Conservation (phyloP, 371 early-diverging fungal genomes). For the Mortierella sp. region DNA sequence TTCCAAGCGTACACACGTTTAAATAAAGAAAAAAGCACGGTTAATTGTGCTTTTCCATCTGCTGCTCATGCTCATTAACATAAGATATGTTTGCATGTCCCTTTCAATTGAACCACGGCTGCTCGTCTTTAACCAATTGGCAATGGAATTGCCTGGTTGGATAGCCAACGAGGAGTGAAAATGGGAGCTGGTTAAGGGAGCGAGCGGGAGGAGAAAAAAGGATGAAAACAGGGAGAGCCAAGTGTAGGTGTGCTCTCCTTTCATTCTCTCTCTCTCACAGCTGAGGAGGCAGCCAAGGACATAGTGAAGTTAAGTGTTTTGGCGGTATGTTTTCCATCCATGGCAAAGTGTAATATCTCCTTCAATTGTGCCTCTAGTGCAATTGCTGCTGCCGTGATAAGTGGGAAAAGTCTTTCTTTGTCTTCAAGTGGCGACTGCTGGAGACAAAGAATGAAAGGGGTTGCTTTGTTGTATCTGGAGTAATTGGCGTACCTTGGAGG, state of each 20-base stretch:
- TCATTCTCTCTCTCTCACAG: neutral
- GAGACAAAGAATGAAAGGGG: neutral
- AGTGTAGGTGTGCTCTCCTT: neutral
- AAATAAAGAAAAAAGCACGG: neutral
- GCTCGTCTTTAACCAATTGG: neutral
- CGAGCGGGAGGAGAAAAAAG: conserved; percentile 3
- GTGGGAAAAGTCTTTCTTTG: neutral
- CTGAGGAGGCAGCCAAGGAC: neutral
- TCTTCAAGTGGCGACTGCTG: neutral
- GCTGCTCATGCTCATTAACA: neutral
- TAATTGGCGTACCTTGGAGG: conserved; percentile 31
- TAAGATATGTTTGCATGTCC: neutral
- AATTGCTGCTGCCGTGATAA: neutral
- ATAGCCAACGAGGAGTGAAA: neutral
- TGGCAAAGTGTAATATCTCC: neutral
- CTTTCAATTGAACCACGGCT: neutral
- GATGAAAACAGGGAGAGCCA: conserved; percentile 7
- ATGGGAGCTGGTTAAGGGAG: neutral
- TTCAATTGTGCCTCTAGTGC: neutral
- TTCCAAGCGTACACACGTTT: neutral
- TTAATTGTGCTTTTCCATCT: neutral
- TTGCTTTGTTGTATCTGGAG: neutral
- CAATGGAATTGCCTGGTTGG: neutral
- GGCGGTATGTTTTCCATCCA: neutral
- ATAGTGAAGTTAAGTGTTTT: neutral